phyloP scores from a whole-genome alignment of 2,329 filamentous ascomycete genomes.

The Verticillium nonalfalfae region DNA sequence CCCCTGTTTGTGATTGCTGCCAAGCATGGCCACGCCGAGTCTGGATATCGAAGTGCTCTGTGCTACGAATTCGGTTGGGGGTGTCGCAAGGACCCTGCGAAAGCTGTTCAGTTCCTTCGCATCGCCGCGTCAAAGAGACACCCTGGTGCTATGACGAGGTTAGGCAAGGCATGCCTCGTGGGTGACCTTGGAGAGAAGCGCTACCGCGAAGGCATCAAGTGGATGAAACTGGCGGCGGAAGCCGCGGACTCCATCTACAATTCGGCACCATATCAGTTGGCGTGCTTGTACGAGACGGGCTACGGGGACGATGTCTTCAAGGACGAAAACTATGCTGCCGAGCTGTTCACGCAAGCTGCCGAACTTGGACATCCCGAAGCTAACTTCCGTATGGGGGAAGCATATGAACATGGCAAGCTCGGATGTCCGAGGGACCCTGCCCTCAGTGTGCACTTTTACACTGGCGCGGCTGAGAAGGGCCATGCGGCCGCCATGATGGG shows the following conservation, averaged over 20 bases:
- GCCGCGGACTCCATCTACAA: constrained; percentile 90
- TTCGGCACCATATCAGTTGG: constrained; percentile 84
- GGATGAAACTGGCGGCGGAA: constrained; percentile 90
- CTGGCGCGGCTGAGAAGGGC: constrained; percentile 77
- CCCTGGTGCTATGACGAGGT: constrained; percentile 86
- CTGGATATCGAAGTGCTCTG: constrained; percentile 84
- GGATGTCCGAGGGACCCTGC: constrained; percentile 86
- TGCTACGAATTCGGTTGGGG: constrained; percentile 99
- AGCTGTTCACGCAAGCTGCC: constrained; percentile 89
- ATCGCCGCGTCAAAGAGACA: constrained; percentile 89
- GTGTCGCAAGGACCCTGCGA: constrained; percentile 79
- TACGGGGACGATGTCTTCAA: constrained; percentile 91
- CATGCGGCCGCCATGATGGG: constrained; percentile 95
- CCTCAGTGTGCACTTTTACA: constrained; percentile 96
- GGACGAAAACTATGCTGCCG: constrained; percentile 83
- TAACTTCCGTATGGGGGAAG: constrained; percentile 84
- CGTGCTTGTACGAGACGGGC: constrained; percentile 82
- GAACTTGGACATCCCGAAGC: constrained; percentile 86
- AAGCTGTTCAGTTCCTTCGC: constrained; percentile 90
- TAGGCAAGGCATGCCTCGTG: constrained; percentile 83
- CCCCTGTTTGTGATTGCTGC: constrained; percentile 87
- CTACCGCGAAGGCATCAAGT: constrained; percentile 89
- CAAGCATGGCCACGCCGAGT: constrained; percentile 96
- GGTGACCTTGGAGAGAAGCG: constrained; percentile 84
- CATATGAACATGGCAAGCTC: constrained; percentile 88